phyloP scores from a whole-genome alignment of 2,329 filamentous ascomycete species.

The Uncinocarpus reesii region DNA sequence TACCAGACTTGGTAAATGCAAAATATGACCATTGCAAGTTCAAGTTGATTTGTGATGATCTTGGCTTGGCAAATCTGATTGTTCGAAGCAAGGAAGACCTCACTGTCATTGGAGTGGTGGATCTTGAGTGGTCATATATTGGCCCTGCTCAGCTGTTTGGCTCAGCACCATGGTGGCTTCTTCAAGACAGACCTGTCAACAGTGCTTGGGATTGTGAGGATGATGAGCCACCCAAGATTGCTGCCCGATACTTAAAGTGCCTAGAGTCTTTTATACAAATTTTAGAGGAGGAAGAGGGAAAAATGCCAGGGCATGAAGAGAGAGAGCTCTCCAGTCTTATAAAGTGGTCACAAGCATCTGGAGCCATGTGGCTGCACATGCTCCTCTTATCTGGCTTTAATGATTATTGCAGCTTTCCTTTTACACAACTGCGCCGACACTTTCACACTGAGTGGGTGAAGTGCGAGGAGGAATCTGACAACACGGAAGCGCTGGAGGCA shows the following conservation, averaged over 20 bases:
- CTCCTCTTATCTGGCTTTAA: constrained; percentile 28
- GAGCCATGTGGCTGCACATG: constrained; percentile 32
- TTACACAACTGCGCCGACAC: constrained; percentile 22
- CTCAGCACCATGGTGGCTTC: constrained; percentile 32
- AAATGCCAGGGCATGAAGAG: constrained; percentile 20
- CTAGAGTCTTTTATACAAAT: constrained; percentile 25
- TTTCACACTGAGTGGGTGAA: constrained; percentile 20
- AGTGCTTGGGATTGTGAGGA: constrained; percentile 21
- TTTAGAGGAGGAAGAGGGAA: constrained; percentile 27
- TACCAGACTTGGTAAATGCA: constrained; percentile 21
- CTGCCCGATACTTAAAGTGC: constrained; percentile 23
- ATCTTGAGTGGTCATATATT: constrained; percentile 32
- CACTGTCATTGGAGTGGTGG: constrained; percentile 29
- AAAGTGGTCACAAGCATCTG: constrained; percentile 27
- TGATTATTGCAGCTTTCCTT: constrained; percentile 25
- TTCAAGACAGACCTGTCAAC: constrained; percentile 26
- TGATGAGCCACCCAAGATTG: constrained; percentile 21
- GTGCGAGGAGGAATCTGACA: constrained; percentile 19
- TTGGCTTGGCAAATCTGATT: constrained; percentile 32
- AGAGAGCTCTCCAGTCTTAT: constrained; percentile 27
- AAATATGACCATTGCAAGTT: constrained; percentile 26
- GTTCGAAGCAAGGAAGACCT: constrained; percentile 28
- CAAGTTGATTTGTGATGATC: constrained; percentile 33
- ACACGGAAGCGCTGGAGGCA: constrained; percentile 18
- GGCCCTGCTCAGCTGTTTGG: constrained; percentile 31